These are phyloP conservation scores for Didymella segeticola DNA, from an alignment of 2,329 filamentous ascomycete species.

Conservation along the genomic window DNA sequence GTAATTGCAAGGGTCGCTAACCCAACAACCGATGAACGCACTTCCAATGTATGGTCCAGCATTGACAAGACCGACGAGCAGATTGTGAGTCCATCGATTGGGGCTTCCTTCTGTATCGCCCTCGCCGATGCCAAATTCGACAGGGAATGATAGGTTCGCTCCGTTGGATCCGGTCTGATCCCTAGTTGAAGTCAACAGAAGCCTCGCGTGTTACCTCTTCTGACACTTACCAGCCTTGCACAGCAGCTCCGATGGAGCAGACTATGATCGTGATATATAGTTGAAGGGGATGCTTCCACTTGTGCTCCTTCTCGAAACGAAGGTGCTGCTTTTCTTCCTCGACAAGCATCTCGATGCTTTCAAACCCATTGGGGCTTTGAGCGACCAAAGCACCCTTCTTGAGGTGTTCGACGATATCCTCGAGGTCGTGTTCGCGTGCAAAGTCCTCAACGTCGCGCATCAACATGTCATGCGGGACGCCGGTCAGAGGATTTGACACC, in stretches of 20 bases:
- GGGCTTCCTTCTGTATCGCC: constrained; percentile 21
- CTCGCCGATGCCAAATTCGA: constrained; percentile 56
- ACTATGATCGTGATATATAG: constrained; percentile 70
- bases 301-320: constrained; percentile 67
- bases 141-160: constrained; percentile 66
- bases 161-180: constrained; percentile 62
- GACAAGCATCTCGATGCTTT: constrained; percentile 65
- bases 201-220: too few species aligned
- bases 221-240: constrained; percentile 43
- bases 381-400: constrained; percentile 68
- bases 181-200: constrained; percentile 41
- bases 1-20: constrained; percentile 38
- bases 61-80: constrained; percentile 27
- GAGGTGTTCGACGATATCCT: constrained; percentile 45
- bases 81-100: constrained; percentile 25
- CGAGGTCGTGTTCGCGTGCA: constrained; percentile 66
- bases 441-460: constrained; percentile 65
- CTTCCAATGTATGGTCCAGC: constrained; percentile 39
- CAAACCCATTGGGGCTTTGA: constrained; percentile 68
- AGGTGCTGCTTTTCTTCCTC: constrained; percentile 67
- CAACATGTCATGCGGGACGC: constrained; percentile 59
- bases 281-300: constrained; percentile 63
- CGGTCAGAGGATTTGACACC: constrained; percentile 62
- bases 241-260: constrained; percentile 71
- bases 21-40: constrained; percentile 38